Evolutionary conservation across 805 yeast species (phyloP), one percentile per base, ranked within the genome.

Genomic region (Candida odintsovae): DNA sequence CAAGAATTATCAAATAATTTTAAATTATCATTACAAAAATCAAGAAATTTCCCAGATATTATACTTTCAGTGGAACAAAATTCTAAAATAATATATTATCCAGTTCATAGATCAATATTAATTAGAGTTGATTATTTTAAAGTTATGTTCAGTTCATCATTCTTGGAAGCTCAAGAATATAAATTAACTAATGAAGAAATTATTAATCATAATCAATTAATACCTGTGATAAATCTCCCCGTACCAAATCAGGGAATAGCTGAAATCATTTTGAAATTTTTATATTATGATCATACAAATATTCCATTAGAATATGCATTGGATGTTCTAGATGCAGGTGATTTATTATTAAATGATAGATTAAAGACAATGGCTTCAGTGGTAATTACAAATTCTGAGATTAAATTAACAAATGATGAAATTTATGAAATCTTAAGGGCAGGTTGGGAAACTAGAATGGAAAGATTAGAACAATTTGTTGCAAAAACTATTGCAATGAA

Each of bases 391-490:
- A 68, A 67, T 16, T 48, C 63, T 0, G 44, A 58, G n/a, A 59
- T 57, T 15, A 42, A 53, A n/a, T 56, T 65, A 13, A 52, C 59
- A 1, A 40, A 51, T 3, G 67, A 69, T 46, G 66, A 76, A 19
- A 66, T 80, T 0, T 83, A 70, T 57, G 86, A 82, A 23, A 66
- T 84, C 15, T 62, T 86, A 21, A 64, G 80, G 44, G 75, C 83
- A 1, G 80, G 84, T 0, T 86, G 95, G 94, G 75, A 73, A 16
- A 76, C 85, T 0, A 66, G 83, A 33, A 67, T 83, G 41, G 84
- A 80, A 46, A 69, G 86, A 42, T 61, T 86, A 22, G 94, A 86
- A 55, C 77, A 77, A 25, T 78, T 70, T 54, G 78, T 77, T 7
- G 86, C 90, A 0, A 70, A 75, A 49, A 53, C 72, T 28, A 70